These are phyloP conservation scores for Neurospora sp. DNA, from an alignment of 495 filamentous ascomycete genomes.

Conservation along the genomic window DNA sequence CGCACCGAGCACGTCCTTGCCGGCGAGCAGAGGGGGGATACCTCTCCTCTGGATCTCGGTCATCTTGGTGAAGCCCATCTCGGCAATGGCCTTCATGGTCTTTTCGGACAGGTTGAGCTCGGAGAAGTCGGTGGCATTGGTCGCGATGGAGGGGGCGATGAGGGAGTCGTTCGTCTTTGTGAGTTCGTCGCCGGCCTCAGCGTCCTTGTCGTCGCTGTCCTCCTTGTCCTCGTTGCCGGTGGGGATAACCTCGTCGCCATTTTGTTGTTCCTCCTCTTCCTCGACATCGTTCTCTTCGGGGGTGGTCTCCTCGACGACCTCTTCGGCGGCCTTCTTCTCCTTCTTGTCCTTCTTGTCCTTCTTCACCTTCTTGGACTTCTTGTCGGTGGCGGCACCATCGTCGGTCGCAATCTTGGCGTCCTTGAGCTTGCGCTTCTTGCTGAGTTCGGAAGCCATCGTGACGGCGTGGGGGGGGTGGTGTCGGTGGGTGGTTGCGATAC, in stretches of 20 bases:
- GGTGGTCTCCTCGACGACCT: constrained; percentile 10
- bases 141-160: constrained; percentile 20
- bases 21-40: constrained; percentile 80
- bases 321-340: constrained; percentile 6
- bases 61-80: constrained; percentile 91
- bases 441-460: constrained; percentile 30
- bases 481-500: constrained; percentile 4
- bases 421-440: constrained; percentile 40
- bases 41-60: constrained; percentile 87
- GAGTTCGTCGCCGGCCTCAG: constrained; percentile 11
- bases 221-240: constrained; percentile 14
- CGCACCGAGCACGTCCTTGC: constrained; percentile 88
- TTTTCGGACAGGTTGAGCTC: constrained; percentile 80
- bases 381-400: constrained; percentile 12
- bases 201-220: constrained; percentile 17
- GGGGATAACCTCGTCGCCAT: constrained; percentile 3
- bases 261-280: not conserved
- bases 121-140: constrained; percentile 45
- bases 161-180: constrained; percentile 12
- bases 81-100: constrained; percentile 78
- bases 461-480: not conserved
- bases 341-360: constrained; percentile 14
- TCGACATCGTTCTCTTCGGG: constrained; percentile 7
- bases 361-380: constrained; percentile 22
- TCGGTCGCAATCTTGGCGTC: constrained; percentile 25